A percentile compares a stretch with the other conserved stretches of the same genome.
phyloP scores from a whole-genome alignment of 1,284 basidiomycete genomes.

The Ustilago bromivora region DNA sequence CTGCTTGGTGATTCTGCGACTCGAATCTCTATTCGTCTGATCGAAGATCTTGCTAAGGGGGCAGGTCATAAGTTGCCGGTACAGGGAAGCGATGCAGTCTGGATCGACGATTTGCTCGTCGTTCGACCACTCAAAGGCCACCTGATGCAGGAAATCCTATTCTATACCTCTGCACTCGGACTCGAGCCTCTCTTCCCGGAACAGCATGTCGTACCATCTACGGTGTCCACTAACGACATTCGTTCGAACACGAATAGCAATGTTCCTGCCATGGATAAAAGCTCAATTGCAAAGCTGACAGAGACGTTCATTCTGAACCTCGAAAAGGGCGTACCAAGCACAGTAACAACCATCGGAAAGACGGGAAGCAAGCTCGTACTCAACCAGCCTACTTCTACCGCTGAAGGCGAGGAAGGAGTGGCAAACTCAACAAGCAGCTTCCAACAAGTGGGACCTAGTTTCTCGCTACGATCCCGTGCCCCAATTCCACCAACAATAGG shows the following conservation, averaged over 20 bases:
- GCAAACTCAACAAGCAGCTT: constrained; percentile 24
- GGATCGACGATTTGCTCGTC: constrained; percentile 58
- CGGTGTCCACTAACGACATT: constrained; percentile 16
- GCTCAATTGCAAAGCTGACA: constrained; percentile 57
- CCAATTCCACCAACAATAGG: constrained; percentile 3
- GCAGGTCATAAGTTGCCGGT: constrained; percentile 64
- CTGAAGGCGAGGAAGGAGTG: neutral
- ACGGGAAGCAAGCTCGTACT: constrained; percentile 65
- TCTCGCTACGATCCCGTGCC: constrained; percentile 16
- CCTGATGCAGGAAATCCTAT: constrained; percentile 51
- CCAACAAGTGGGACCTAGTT: constrained; percentile 41
- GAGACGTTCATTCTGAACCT: constrained; percentile 62
- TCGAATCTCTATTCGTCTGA: constrained; percentile 54
- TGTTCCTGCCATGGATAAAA: constrained; percentile 51
- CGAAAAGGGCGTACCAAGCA: constrained; percentile 62
- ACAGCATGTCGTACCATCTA: constrained; percentile 29
- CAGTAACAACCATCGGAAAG: constrained; percentile 61
- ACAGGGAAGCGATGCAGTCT: constrained; percentile 49
- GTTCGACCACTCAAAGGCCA: constrained; percentile 53
- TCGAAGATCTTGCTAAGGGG: constrained; percentile 61
- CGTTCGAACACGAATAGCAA: constrained; percentile 4
- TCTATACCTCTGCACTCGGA: constrained; percentile 38
- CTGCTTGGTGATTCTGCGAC: constrained; percentile 56
- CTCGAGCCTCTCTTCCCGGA: constrained; percentile 28
- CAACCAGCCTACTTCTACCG: constrained; percentile 10